A percentile compares a stretch with the other conserved stretches of the same genome.
These are phyloP conservation scores for Coelastrella sp. DNA, from an alignment of 139 green algal species.

Conservation along the genomic window DNA sequence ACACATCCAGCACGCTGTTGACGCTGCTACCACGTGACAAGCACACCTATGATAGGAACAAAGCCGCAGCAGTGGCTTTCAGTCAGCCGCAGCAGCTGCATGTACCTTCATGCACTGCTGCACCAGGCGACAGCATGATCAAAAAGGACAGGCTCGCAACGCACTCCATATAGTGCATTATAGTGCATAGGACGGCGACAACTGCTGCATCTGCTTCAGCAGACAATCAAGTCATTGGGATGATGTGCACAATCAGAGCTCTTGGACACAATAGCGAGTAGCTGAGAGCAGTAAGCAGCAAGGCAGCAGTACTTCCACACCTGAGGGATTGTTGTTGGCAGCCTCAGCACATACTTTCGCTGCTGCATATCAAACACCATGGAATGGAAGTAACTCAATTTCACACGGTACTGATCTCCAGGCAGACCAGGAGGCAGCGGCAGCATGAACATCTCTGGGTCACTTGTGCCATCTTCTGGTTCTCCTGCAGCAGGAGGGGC, in stretches of 20 bases:
- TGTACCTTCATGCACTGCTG: too few relatives aligned
- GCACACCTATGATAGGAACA: conserved; percentile 28
- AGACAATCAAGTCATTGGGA: background rate
- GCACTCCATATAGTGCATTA: too few relatives aligned
- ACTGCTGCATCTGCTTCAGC: background rate
- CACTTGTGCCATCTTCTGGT: conserved; percentile 12
- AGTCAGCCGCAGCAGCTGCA: too few relatives aligned
- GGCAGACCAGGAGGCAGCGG: conserved; percentile 33
- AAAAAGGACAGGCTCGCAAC: too few relatives aligned
- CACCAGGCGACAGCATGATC: too few relatives aligned
- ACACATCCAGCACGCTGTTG: conserved; percentile 48
- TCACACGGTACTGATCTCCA: conserved; percentile 53
- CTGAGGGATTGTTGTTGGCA: conserved; percentile 40
- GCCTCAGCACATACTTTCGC: conserved; percentile 50
- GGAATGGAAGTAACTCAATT: conserved; percentile 60
- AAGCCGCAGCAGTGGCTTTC: background rate
- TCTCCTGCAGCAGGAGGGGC: background rate
- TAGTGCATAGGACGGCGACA: background rate
- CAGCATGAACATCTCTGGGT: conserved; percentile 66
- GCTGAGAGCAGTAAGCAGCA: too few relatives aligned
- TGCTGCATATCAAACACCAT: conserved; percentile 54
- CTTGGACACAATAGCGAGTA: too few relatives aligned
- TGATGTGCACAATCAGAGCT: background rate
- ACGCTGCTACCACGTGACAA: conserved; percentile 39
- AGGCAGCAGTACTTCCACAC: background rate